Evolutionary conservation across 192 early-diverging fungal genomes (phyloP).

Genomic region (Haplosporangium gracile): DNA sequence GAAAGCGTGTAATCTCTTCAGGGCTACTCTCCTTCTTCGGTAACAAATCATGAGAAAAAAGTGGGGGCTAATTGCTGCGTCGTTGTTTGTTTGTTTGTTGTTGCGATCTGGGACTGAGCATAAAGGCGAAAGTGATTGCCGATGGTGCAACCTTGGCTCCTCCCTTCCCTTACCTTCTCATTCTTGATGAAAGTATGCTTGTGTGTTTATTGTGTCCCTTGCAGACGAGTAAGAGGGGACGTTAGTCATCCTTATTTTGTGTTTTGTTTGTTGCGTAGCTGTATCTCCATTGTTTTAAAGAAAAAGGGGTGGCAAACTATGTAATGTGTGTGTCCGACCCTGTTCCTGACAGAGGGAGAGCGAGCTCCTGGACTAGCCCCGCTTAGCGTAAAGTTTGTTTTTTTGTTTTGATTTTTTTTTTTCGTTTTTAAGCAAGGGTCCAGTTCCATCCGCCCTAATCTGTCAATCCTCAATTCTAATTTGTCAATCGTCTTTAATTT

Average conservation of each 20-base stretch:
- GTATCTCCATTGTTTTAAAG: not conserved
- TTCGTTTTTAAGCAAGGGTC: too few relatives aligned
- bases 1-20: not conserved
- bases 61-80: not conserved
- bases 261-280: not conserved
- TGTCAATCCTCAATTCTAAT: not conserved
- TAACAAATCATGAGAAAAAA: not conserved
- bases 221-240: too few relatives aligned
- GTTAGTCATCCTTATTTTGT: not conserved
- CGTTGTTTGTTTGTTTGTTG: not conserved
- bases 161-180: not conserved
- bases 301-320: not conserved
- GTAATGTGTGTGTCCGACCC: too few relatives aligned
- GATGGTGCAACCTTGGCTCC: constrained; percentile 1
- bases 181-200: not conserved
- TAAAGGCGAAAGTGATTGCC: not conserved
- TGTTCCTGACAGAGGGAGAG: too few relatives aligned
- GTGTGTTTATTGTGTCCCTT: not conserved
- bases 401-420: too few relatives aligned
- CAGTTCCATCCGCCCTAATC: too few relatives aligned
- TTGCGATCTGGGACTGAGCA: not conserved
- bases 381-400: not conserved
- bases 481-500: too few relatives aligned
- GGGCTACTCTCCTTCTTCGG: not conserved
- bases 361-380: not conserved